These are phyloP conservation scores for Penicillium antarcticum DNA, from an alignment of 495 filamentous ascomycete genomes.

Conservation along the genomic window DNA sequence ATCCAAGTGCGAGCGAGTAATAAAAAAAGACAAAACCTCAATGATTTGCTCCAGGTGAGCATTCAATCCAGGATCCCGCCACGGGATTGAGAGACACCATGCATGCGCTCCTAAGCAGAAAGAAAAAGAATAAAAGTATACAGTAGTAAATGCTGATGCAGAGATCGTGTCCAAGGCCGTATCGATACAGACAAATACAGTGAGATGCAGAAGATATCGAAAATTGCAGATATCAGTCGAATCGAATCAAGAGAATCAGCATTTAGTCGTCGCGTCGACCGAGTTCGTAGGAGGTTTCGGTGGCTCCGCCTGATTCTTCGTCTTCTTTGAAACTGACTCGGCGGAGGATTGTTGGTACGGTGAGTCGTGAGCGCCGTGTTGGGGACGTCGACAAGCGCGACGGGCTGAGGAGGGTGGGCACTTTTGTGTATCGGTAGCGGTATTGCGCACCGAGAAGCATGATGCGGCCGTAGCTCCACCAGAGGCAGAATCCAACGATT, in stretches of 20 bases:
- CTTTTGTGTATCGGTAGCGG: slow-evolving; percentile 41
- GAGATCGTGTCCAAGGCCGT: slow-evolving; percentile 24
- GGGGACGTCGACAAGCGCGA: slow-evolving; percentile 32
- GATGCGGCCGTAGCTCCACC: slow-evolving; percentile 52
- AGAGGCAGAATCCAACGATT: slow-evolving; percentile 53
- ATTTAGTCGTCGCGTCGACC: slow-evolving; percentile 37
- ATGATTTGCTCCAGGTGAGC: slow-evolving; percentile 22
- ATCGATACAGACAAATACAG: slow-evolving; percentile 26
- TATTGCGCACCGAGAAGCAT: slow-evolving; percentile 44
- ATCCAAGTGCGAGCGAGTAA: not conserved
- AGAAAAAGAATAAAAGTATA: slow-evolving; percentile 17
- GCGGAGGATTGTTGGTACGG: slow-evolving; percentile 38
- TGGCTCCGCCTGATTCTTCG: slow-evolving; percentile 34
- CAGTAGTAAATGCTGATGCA: slow-evolving; percentile 27
- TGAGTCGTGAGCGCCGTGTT: slow-evolving; percentile 29
- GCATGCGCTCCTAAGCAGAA: slow-evolving; percentile 25
- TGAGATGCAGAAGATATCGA: slow-evolving; percentile 5
- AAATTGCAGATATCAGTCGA: not conserved
- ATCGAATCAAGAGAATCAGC: not conserved
- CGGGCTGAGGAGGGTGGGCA: slow-evolving; percentile 26
- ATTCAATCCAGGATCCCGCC: slow-evolving; percentile 24
- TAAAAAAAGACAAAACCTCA: slow-evolving; percentile 10
- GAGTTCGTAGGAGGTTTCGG: slow-evolving; percentile 43
- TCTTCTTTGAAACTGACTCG: slow-evolving; percentile 46
- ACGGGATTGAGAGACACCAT: slow-evolving; percentile 24